These are phyloP conservation scores for Pulveroboletus frians DNA, from an alignment of 768 basidiomycete species.

Conservation along the genomic window DNA sequence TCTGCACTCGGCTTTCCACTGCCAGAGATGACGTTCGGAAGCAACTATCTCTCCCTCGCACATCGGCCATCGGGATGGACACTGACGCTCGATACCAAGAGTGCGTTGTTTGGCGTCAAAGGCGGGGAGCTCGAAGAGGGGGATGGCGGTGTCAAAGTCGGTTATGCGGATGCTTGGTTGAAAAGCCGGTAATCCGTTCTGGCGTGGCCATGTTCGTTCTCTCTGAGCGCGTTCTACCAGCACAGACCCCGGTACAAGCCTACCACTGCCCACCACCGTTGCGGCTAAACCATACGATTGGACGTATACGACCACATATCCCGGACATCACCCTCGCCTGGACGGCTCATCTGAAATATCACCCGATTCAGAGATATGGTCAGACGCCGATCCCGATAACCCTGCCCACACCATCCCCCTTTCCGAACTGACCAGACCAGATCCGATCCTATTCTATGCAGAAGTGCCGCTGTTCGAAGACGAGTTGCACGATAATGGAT, in stretches of 20 bases:
- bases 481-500: conserved; percentile 95
- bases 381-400: conserved; percentile 51
- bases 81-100: conserved; percentile 60
- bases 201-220: neutral
- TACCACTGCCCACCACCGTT: conserved; percentile 67
- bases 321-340: conserved; percentile 46
- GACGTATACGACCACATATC: conserved; percentile 92
- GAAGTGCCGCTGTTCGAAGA: conserved; percentile 94
- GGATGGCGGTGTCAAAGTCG: conserved; percentile 91
- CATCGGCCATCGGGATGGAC: conserved; percentile 62
- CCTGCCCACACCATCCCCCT: conserved; percentile 69
- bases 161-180: conserved; percentile 92
- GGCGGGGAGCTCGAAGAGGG: conserved; percentile 70
- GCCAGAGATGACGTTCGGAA: conserved; percentile 97
- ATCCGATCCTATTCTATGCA: conserved; percentile 97
- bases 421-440: conserved; percentile 77
- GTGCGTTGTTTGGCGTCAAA: conserved; percentile 68
- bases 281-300: conserved; percentile 90
- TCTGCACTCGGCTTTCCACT: conserved; percentile 66
- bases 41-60: conserved; percentile 64
- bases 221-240: conserved; percentile 39
- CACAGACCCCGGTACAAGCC: conserved; percentile 57
- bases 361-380: conserved; percentile 38
- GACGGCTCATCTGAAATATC: conserved; percentile 17
- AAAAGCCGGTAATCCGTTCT: conserved; percentile 59